Base-by-base conservation (phyloP, 2,329 filamentous ascomycete genomes). In the Claviceps sp. region DNA sequence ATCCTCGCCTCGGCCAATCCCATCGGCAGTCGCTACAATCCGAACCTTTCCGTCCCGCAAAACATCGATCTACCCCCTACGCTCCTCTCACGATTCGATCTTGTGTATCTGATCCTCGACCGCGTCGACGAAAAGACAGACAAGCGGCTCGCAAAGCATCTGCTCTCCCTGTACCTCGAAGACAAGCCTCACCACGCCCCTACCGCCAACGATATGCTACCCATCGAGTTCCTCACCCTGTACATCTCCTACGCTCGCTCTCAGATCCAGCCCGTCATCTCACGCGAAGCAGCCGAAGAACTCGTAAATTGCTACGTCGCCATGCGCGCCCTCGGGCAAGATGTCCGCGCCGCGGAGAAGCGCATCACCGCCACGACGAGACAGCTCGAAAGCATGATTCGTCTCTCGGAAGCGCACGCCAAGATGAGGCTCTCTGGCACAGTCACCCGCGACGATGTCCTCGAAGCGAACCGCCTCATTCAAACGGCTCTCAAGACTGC, bases 41-140 rank as follows among this genome's bases (percentile, higher is more conserved):
- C 88, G 2, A 91, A 95, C 62, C 72, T 98, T 23, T 90, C 93
- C 0, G 93, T 98, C 14, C 93, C 93, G 3, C 90, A 97, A 62
- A 98, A 98, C 68, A 98, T 98, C 60, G 93, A 98, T 63, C 80
- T 98, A 8, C 93, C 93, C 0, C 93, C 93, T 0, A 98, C 93
- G 0, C 76, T 98, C 6, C 79, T 98, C 50, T 96, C 90, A 5
- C 85, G 93, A 75, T 98, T 98, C 65, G 93, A 98, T 66, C 75
- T 98, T 6, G 91, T 98, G 49, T 98, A 98, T 64, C 81, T 98
- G 1, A 93, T 98, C 44, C 82, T 98, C 47, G 93, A 98, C 65
- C 87, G 87, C 7, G 84, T 94, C 49, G 91, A 97, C 62, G 93
- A 97, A 70, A 85, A 86, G 62, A 83, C 78, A 51, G 93, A 98